Percentiles rank a stretch among this genome's conserved stretches.
phyloP scores from a whole-genome alignment of 2,329 filamentous ascomycete species.

The Paecilomyces fulvus region DNA sequence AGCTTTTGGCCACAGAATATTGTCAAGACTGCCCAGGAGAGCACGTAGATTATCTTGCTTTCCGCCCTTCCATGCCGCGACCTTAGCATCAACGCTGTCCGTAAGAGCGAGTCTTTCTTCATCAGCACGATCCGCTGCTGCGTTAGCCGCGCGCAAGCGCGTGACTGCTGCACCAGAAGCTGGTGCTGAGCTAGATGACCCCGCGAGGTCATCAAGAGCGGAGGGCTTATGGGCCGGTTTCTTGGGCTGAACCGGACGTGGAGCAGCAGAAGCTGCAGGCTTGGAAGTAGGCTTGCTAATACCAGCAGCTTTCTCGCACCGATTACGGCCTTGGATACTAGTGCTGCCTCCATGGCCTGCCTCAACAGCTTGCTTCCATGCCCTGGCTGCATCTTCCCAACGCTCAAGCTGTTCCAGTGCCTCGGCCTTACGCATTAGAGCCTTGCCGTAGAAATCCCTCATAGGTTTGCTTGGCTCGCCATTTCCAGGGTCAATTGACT shows the following conservation, averaged over 20 bases:
- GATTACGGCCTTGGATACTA: constrained; percentile 74
- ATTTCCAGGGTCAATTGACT: constrained; percentile 62
- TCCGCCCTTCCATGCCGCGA: constrained; percentile 76
- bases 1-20: constrained; percentile 81
- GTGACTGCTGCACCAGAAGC: constrained; percentile 66
- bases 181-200: constrained; percentile 32
- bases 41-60: constrained; percentile 90
- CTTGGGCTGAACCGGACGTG: constrained; percentile 26
- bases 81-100: constrained; percentile 73
- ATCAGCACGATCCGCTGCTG: constrained; percentile 75
- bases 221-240: constrained; percentile 31
- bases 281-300: constrained; percentile 47
- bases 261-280: constrained; percentile 36
- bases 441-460: constrained; percentile 89
- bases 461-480: constrained; percentile 69
- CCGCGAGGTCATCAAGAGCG: constrained; percentile 23
- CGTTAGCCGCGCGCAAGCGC: constrained; percentile 72
- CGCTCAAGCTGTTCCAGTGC: constrained; percentile 92
- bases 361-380: constrained; percentile 79
- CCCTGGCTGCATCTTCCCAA: constrained; percentile 72
- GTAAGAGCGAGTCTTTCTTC: constrained; percentile 86
- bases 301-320: constrained; percentile 80
- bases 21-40: constrained; percentile 75
- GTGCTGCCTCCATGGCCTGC: constrained; percentile 76
- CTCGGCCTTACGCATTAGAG: constrained; percentile 88